phyloP scores from a whole-genome alignment of 805 yeast genomes.

The Saturnispora diversa region DNA sequence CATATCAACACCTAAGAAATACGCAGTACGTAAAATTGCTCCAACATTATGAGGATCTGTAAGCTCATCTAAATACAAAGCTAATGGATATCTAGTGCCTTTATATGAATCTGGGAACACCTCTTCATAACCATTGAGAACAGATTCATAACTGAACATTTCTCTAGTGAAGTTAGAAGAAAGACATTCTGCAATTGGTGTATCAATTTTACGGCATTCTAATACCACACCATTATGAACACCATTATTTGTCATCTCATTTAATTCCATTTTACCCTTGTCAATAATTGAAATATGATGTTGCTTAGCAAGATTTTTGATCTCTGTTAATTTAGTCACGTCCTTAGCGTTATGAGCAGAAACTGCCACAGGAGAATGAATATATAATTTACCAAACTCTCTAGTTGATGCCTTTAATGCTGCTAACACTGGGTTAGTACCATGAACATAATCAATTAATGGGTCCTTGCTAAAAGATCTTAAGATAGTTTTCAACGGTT shows the following conservation, averaged over 20 bases:
- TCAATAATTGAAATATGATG: conserved; percentile 31
- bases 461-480: conserved; percentile 32
- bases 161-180: conserved; percentile 3
- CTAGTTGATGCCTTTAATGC: conserved; percentile 49
- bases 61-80: conserved; percentile 67
- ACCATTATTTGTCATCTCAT: conserved; percentile 52
- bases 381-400: conserved; percentile 42
- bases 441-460: conserved; percentile 61
- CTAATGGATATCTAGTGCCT: conserved; percentile 47
- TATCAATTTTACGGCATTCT: conserved; percentile 49
- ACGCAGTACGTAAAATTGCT: conserved; percentile 71
- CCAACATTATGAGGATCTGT: conserved; percentile 87
- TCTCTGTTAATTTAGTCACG: conserved; percentile 29
- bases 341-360: conserved; percentile 14
- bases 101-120: conserved; percentile 5
- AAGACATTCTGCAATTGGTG: conserved; percentile 11
- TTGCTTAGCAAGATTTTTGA: conserved; percentile 41
- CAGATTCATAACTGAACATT: conserved; percentile 5
- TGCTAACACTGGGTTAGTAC: conserved; percentile 66
- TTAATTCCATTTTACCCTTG: conserved; percentile 43
- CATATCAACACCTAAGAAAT: conserved; percentile 76
- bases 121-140: neutral
- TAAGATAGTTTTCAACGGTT: conserved; percentile 15
- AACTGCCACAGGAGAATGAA: conserved; percentile 31
- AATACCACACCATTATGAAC: conserved; percentile 77